Percentiles rank a stretch among this genome's conserved stretches.
phyloP scores from a whole-genome alignment of 2,329 filamentous ascomycete genomes.

The Neurospora crassa region DNA sequence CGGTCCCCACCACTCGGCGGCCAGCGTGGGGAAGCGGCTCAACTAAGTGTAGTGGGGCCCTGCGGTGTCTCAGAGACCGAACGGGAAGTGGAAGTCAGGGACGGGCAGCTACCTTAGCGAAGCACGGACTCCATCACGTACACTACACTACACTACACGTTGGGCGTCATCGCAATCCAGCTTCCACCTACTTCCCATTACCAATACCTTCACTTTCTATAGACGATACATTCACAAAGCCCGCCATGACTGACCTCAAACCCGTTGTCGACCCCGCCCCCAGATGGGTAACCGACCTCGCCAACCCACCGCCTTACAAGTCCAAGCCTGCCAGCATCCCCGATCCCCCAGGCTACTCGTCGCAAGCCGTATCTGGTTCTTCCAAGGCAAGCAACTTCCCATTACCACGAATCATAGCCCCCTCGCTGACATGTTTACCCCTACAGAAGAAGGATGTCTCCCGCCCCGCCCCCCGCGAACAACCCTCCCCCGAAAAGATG shows the following conservation, averaged over 20 bases:
- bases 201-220: conserved; percentile 12
- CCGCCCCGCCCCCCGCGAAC: conserved; percentile 42
- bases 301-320: conserved; percentile 56
- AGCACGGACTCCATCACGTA: conserved; percentile 7
- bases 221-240: conserved; percentile 9
- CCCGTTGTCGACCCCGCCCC: conserved; percentile 35
- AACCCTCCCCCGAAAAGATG: conserved; percentile 74
- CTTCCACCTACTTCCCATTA: conserved; percentile 1
- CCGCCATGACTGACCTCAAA: conserved; percentile 9
- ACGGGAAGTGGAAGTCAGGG: too few relatives aligned
- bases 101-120: neutral
- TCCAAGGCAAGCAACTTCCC: conserved; percentile 34
- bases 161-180: neutral
- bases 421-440: conserved; percentile 1
- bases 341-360: conserved; percentile 75
- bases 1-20: neutral
- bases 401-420: neutral
- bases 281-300: conserved; percentile 76
- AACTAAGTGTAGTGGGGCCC: neutral
- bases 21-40: neutral
- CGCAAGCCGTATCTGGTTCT: conserved; percentile 33
- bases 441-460: conserved; percentile 38
- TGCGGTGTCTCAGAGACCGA: neutral
- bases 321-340: conserved; percentile 59
- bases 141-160: neutral